Evolutionary conservation across 2,329 filamentous ascomycete species (phyloP), one percentile per base, ranked within the genome.

Genomic region (Arthrobotrys megalospora): DNA sequence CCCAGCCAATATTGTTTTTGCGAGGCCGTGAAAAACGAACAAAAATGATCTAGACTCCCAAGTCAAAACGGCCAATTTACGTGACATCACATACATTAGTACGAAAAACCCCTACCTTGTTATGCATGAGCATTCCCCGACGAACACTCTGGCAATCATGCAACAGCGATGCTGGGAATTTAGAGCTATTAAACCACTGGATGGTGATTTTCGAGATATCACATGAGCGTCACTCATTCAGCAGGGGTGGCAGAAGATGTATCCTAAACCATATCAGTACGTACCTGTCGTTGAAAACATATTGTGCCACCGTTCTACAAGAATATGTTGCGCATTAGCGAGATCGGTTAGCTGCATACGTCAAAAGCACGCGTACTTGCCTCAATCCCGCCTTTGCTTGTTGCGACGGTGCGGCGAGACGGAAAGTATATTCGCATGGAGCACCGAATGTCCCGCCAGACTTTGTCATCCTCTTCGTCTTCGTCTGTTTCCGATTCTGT

Each of bases 401-500:
- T 83, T 8, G 83, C 82, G 2, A 96, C 91, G 0, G 93, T 96
- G 19, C 90, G 84, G 10, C 88, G 84, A 0, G 91, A 93, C 1
- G 94, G 94, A 82, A 95, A 97, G 84, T 94, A 96, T 64, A 97
- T 88, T 8, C 91, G 89, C 80, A 96, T 88, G 58, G 86, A 86
- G 36, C 89, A 84, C 79, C 85, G 85, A 41, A 86, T 80, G 65
- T 70, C 50, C 11, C 47, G 36, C 81, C 80, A 81, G 28, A 76
- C 62, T 8, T 58, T 79, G 65, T 80, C 76, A 78, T 82, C 68
- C 34, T 38, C 81, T 14, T 80, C 68, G 32, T 76, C 60, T 36
- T 64, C 72, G 36, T 76, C 67, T 48, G 78, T 64, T 55, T 73
- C 65, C 34, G 70, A 79, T 63, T 48, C 67, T 7, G 68, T 63